A percentile compares a stretch with the other conserved stretches of the same genome.
Evolutionary conservation across 148 eudicot species (phyloP).

Genomic region (Talinum fruticosum): DNA sequence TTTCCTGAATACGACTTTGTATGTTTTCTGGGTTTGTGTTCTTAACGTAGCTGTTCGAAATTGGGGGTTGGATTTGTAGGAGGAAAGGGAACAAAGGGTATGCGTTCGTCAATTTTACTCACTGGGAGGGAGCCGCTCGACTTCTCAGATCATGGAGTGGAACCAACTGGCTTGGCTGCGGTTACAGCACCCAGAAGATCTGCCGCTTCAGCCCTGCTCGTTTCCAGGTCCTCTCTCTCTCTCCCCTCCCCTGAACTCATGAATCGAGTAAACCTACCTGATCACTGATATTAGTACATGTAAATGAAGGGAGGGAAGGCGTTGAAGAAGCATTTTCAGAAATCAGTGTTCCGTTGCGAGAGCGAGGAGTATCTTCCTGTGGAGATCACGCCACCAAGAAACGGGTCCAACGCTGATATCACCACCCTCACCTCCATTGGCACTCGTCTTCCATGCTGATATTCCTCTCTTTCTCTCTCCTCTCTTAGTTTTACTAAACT

Average conservation of each 20-base stretch:
- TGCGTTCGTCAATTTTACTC: constrained; percentile 11
- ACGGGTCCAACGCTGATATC: not conserved
- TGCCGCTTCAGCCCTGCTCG: not conserved
- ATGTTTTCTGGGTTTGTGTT: not conserved
- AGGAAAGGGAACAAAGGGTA: constrained; percentile 12
- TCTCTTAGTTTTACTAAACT: too few species aligned
- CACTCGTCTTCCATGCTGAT: not conserved
- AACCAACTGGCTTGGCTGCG: not conserved
- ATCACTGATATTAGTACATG: not conserved
- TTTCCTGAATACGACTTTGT: not conserved
- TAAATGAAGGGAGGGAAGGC: constrained; percentile 1
- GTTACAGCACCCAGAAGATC: not conserved
- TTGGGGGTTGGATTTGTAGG: too few species aligned
- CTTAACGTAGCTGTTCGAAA: too few species aligned
- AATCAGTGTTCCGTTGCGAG: not conserved
- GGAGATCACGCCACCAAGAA: not conserved
- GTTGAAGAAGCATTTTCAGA: not conserved
- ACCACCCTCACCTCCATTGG: not conserved
- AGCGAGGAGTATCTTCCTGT: constrained; percentile 1
- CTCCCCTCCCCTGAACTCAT: not conserved
- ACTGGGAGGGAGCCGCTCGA: constrained; percentile 12
- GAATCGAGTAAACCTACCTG: not conserved
- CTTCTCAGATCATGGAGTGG: constrained; percentile 2
- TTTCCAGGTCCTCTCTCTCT: not conserved
- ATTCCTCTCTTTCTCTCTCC: not conserved